Base-by-base conservation (phyloP, 73 alveolate species). In the Stentor coeruleus region DNA sequence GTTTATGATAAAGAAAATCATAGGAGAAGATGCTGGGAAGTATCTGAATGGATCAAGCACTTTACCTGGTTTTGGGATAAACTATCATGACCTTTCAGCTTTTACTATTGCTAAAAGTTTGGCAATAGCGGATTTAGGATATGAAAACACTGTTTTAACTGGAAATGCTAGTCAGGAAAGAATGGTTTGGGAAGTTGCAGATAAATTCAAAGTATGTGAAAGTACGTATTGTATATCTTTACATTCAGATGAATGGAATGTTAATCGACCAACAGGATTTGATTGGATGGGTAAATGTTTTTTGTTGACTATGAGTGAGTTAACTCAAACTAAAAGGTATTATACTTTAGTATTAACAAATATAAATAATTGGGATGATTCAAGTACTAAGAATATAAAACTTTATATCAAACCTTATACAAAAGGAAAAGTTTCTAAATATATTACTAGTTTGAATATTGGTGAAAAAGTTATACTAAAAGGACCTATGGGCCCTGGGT, bases 1-100 rank as follows among this genome's bases (percentile, higher is more conserved):
- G 0, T 66, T 11, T 26, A 66, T 66, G 79, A 26, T 66, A 1
- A 20, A 31, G 1, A 0, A 33, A 66, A 40, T 2, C 2, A 66
- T 66, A 20, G 79, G 79, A 2, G 39, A 66, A 66, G 79, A 66
- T 26, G 79, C 33, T 28, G 79, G 79, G 39, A 66, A 66, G 79
- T 66, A 66, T 33, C n/a, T 66, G 11, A 66, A 33, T 2, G 79
- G 79, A 1, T 26, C 49, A 1, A 11, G 49, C n/a, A 66, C 49
- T 2, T 11, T 66, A 20, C 11, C n/a, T 33, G 79, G 39, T 1
- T 66, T 2, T 2, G 33, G 11, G 20, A 26, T 40, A 28, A 14
- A 20, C 37, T 26, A 33, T 33, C 2, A 66, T 2, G n/a, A 33
- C 33, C 33, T 40, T 33, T 26, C 6, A 49, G 66, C 66, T 6